phyloP scores from a whole-genome alignment of 2,329 filamentous ascomycete genomes.

The Fusarium devonianum region DNA sequence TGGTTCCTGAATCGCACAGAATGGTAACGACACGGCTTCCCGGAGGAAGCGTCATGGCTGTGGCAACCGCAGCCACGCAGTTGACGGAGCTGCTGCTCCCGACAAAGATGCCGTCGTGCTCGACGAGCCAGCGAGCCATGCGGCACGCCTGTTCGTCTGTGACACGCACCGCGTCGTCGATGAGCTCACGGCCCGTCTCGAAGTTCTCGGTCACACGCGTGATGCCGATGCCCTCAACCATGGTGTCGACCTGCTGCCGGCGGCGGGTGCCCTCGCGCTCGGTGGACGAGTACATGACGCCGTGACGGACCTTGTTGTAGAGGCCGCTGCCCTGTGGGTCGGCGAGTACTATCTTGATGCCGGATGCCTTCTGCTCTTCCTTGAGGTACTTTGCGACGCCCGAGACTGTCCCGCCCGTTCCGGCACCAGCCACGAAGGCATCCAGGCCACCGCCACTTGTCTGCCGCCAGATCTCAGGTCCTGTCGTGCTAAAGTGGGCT shows the following conservation, averaged over 20 bases:
- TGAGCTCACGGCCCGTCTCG: constrained; percentile 81
- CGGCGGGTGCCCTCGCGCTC: constrained; percentile 91
- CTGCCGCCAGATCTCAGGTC: constrained; percentile 87
- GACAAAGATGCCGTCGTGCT: constrained; percentile 92
- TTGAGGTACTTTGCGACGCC: constrained; percentile 88
- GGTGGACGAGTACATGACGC: constrained; percentile 92
- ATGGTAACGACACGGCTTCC: constrained; percentile 79
- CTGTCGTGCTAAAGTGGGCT: constrained; percentile 83
- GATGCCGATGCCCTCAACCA: constrained; percentile 95
- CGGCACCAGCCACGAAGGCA: constrained; percentile 91
- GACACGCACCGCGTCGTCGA: constrained; percentile 90
- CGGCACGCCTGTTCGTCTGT: constrained; percentile 86
- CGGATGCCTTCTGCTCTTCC: constrained; percentile 64
- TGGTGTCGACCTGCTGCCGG: constrained; percentile 89
- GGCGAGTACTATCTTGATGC: constrained; percentile 78
- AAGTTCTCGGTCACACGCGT: constrained; percentile 96
- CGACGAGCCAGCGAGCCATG: constrained; percentile 97
- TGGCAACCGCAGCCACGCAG: constrained; percentile 79
- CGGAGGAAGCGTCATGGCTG: constrained; percentile 68
- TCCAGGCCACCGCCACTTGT: constrained; percentile 76
- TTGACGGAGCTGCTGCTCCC: constrained; percentile 98
- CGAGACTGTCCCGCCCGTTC: constrained; percentile 91
- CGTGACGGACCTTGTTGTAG: constrained; percentile 89
- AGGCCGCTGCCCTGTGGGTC: constrained; percentile 94
- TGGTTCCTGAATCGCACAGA: constrained; percentile 83